A percentile compares a stretch with the other conserved stretches of the same genome.
These are phyloP conservation scores for Cadophora sp. DNA, from an alignment of 2,329 filamentous ascomycete genomes.

Conservation along the genomic window DNA sequence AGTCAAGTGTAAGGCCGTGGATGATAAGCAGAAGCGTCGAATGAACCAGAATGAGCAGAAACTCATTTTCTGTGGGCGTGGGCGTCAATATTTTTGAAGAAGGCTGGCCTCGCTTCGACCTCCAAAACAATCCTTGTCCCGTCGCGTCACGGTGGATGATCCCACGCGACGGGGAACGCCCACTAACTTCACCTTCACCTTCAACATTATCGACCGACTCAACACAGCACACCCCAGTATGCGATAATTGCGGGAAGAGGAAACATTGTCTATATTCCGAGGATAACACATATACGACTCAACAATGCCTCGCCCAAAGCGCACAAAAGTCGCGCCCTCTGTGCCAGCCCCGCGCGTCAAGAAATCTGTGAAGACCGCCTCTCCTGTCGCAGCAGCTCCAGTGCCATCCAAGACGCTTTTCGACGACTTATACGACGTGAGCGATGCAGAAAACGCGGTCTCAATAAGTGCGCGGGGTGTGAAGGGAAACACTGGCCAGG, in stretches of 20 bases:
- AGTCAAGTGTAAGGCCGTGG: too few species aligned
- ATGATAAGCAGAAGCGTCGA: neutral
- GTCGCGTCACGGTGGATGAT: constrained; percentile 23
- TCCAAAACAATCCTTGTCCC: constrained; percentile 18
- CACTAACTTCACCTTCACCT: neutral
- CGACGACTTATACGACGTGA: constrained; percentile 43
- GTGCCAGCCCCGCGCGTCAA: constrained; percentile 35
- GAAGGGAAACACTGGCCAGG: constrained; percentile 33
- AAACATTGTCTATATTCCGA: neutral
- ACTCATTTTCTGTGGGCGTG: constrained; percentile 1
- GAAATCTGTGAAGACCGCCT: constrained; percentile 26
- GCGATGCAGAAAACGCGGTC: constrained; percentile 38
- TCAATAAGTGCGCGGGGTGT: constrained; percentile 27
- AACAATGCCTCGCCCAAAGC: constrained; percentile 45
- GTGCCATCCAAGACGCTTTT: constrained; percentile 28
- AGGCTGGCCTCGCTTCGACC: neutral
- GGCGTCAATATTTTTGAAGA: neutral
- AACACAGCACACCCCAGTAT: constrained; percentile 13
- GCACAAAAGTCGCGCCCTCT: constrained; percentile 44
- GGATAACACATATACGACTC: neutral
- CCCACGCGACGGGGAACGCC: constrained; percentile 9
- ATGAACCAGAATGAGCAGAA: neutral
- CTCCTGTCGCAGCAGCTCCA: constrained; percentile 20
- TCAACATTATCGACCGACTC: constrained; percentile 2
- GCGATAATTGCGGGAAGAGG: constrained; percentile 20